Conservation (phyloP, 2,329 filamentous ascomycete species). For the Dryadomyces quercivorus region DNA sequence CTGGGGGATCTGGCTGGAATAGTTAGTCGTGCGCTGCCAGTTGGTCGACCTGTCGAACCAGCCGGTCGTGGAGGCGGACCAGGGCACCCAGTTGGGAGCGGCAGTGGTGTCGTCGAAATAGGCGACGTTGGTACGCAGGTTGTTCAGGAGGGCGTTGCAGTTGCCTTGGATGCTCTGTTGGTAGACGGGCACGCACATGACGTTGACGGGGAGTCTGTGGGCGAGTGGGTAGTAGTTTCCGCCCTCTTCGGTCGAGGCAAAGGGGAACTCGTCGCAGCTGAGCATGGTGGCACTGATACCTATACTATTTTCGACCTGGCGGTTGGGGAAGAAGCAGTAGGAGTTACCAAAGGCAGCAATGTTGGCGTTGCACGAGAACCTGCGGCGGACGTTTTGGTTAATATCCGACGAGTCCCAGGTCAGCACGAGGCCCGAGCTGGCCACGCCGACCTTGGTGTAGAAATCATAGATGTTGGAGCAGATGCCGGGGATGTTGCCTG, state of each 20-base stretch:
- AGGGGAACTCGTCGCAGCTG: neutral
- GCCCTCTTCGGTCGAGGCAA: neutral
- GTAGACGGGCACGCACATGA: neutral
- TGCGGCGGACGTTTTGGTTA: neutral
- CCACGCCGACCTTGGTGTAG: too few species aligned
- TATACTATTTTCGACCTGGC: too few species aligned
- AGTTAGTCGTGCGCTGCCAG: neutral
- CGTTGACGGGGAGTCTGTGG: too few species aligned
- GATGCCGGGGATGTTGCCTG: neutral
- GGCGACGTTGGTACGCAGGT: neutral
- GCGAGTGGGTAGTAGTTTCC: neutral
- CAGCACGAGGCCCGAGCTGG: neutral
- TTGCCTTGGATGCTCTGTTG: neutral
- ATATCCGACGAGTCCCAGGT: neutral
- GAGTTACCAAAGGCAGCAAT: neutral
- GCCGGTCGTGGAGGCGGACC: neutral
- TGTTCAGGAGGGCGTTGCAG: neutral
- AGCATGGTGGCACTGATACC: too few species aligned
- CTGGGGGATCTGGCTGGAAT: neutral
- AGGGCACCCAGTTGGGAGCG: neutral
- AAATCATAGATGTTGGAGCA: neutral
- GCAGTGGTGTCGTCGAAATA: neutral
- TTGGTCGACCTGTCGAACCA: neutral
- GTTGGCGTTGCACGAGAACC: neutral
- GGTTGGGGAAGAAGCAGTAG: neutral